Evolutionary conservation across 164 flowering plant genomes (phyloP).

Genomic region (Kingdonia uniflora): DNA sequence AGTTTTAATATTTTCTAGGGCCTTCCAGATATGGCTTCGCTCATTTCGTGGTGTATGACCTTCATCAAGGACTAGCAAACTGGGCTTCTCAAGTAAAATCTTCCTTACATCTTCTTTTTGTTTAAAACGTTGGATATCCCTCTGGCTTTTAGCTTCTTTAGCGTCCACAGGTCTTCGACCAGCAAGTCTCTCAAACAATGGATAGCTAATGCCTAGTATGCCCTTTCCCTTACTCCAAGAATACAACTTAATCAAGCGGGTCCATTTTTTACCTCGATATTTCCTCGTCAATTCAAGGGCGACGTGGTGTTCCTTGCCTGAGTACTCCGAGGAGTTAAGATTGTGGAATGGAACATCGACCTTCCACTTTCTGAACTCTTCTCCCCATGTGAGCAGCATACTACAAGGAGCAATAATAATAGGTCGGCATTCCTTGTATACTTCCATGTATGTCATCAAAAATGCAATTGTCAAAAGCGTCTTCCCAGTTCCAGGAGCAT

Average conservation of each 20-base stretch:
- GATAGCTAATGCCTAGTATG: too few relatives aligned
- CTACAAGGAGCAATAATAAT: constrained; percentile 64
- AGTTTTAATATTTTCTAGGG: constrained; percentile 36
- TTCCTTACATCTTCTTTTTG: constrained; percentile 18
- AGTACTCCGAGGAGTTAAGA: constrained; percentile 29
- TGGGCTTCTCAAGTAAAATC: constrained; percentile 50
- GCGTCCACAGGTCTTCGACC: background rate
- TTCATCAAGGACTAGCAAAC: constrained; percentile 78
- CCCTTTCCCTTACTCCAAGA: constrained; percentile 35
- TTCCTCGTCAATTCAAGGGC: constrained; percentile 9
- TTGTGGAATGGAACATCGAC: constrained; percentile 54
- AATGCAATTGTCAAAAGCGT: constrained; percentile 58
- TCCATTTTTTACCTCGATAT: background rate
- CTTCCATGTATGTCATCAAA: constrained; percentile 43
- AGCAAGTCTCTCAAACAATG: too few relatives aligned
- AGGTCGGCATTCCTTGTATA: constrained; percentile 40
- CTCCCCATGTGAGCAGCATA: constrained; percentile 83
- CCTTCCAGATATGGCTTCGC: constrained; percentile 38
- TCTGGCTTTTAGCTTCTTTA: too few relatives aligned
- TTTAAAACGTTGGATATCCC: background rate
- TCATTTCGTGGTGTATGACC: constrained; percentile 80
- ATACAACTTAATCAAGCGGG: constrained; percentile 44
- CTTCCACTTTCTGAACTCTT: constrained; percentile 64
- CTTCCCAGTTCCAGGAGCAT: constrained; percentile 98
- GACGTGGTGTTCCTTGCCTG: constrained; percentile 33